These are phyloP conservation scores for Leucocoprinus leucothites DNA, from an alignment of 768 basidiomycete species.

Conservation along the genomic window DNA sequence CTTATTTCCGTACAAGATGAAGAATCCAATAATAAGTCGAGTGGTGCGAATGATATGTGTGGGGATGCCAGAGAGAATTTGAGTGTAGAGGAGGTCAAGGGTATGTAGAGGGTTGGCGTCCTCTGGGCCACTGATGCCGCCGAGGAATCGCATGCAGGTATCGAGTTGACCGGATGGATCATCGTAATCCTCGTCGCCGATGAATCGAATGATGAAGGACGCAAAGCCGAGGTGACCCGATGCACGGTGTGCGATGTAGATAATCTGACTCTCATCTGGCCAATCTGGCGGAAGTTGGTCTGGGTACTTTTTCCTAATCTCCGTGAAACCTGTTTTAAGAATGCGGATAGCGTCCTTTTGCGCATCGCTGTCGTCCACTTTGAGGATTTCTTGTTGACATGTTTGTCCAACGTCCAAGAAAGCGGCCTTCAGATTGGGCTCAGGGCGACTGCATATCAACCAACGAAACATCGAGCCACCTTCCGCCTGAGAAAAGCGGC, in stretches of 20 bases:
- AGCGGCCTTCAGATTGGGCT: neutral
- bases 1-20: neutral
- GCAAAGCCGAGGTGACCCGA: neutral
- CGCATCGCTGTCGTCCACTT: neutral
- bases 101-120: neutral
- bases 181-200: neutral
- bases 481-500: too few relatives aligned
- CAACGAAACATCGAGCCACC: neutral
- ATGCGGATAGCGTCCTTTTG: neutral
- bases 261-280: neutral
- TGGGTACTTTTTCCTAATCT: neutral
- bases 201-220: neutral
- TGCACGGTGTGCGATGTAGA: neutral
- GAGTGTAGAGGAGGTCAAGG: neutral
- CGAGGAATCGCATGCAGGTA: neutral
- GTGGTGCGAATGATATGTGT: neutral
- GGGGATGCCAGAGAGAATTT: neutral
- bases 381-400: neutral
- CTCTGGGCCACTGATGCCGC: neutral
- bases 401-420: neutral
- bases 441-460: neutral
- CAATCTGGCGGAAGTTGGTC: neutral
- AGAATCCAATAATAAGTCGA: neutral
- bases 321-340: neutral
- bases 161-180: neutral